Base-by-base conservation (phyloP, 768 basidiomycete genomes). In the Mycena belliarum region DNA sequence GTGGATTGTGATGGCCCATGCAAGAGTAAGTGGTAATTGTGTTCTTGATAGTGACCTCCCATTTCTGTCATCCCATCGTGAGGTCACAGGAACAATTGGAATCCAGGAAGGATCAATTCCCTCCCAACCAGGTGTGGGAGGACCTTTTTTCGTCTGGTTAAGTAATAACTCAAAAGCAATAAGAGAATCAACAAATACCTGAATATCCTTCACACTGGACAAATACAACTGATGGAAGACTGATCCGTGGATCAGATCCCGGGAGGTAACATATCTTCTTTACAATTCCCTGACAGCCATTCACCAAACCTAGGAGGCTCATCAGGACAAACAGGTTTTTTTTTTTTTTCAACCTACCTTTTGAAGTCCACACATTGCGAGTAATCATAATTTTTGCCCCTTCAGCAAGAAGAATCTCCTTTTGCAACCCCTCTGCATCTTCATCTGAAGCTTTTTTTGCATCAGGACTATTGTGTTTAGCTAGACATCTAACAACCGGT, bases 1-100 rank as follows among this genome's bases (percentile, higher is more conserved):
- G 72, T 91, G 88, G 55, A 91, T 89, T 2, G 83, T 83, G 76
- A 89, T 86, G 0, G 88, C 87, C 88, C 87, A 91, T 0, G 87
- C 85, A 0, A 88, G 76, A 37, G 83, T 80, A 0, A 91, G 67
- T 0, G 85, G 83, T 1, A 87, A 58, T 80, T 86, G 63, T 28
- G 49, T 51, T 9, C 28, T 28, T 14, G 49, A 29, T 3, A 42
- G 49, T 4, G 25, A 32, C 16, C 32, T 29, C 14, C 49, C 49
- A 16, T 38, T 51, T 41, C 11, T 42, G 4, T 51, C 26, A 7
- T 51, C 49, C 49, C 49, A 51, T 32, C 49, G 28, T 21, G 49
- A 41, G 10, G 49, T 51, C 1, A 51, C 49, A 29, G 49, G 49
- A 29, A 51, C 49, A 42, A 51, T 52, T 65, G 52, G 49, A 21